These are phyloP conservation scores for Vigna reflexopilosa DNA, from an alignment of 306 rosid species.

Conservation along the genomic window DNA sequence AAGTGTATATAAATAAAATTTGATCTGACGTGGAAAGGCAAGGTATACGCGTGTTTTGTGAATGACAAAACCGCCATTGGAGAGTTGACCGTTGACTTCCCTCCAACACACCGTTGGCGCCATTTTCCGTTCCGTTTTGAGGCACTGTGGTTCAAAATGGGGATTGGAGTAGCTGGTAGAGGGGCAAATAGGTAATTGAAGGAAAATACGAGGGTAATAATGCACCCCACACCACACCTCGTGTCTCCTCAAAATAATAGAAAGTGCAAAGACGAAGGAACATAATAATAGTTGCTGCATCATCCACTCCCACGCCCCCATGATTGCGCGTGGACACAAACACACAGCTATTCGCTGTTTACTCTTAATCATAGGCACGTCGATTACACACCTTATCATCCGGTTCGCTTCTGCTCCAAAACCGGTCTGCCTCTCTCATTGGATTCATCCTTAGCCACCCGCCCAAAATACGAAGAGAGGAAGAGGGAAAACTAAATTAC, in stretches of 20 bases:
- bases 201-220: background rate
- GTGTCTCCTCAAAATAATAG: constrained; percentile 52
- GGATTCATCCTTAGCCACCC: background rate
- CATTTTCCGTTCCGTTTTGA: constrained; percentile 55
- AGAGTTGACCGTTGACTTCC: constrained; percentile 52
- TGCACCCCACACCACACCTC: constrained; percentile 36
- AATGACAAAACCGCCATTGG: background rate
- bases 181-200: constrained; percentile 43
- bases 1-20: background rate
- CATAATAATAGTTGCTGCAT: constrained; percentile 55
- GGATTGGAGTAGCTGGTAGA: background rate
- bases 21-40: background rate
- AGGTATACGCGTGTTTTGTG: background rate
- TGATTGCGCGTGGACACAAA: constrained; percentile 68
- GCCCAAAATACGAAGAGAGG: too few relatives aligned
- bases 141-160: constrained; percentile 14
- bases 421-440: background rate
- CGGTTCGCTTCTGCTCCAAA: constrained; percentile 18
- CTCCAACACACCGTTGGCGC: constrained; percentile 19
- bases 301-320: constrained; percentile 61
- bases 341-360: background rate
- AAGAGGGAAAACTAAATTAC: too few relatives aligned
- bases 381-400: constrained; percentile 19
- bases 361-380: constrained; percentile 42
- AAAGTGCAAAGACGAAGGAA: constrained; percentile 58